Conservation (phyloP, 495 filamentous ascomycete genomes). For the Xylaria castorea region DNA sequence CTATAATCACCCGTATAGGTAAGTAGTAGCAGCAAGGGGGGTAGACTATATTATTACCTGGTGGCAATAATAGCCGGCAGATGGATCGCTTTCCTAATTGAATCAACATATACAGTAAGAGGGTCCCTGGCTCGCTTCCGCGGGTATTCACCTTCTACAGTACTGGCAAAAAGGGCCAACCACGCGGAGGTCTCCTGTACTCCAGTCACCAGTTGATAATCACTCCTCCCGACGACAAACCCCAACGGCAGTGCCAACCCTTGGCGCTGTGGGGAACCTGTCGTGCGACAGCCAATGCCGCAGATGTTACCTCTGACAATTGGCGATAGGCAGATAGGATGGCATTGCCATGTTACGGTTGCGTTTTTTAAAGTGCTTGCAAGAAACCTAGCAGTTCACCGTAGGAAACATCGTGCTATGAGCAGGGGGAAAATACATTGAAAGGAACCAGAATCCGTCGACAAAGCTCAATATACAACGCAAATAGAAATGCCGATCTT, state of each 20-base stretch:
- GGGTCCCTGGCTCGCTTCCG: slow-evolving; percentile 34
- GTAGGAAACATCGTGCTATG: not conserved
- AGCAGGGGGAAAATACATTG: too few species aligned
- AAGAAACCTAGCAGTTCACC: not conserved
- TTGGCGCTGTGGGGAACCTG: slow-evolving; percentile 29
- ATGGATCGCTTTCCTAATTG: slow-evolving; percentile 37
- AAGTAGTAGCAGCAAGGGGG: slow-evolving; percentile 23
- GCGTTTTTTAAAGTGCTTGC: not conserved
- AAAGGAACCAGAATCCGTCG: not conserved
- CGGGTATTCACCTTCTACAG: slow-evolving; percentile 37
- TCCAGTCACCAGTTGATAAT: slow-evolving; percentile 1
- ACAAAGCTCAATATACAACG: not conserved
- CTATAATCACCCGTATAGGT: slow-evolving; percentile 7
- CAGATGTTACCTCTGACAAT: not conserved
- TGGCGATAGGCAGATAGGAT: not conserved
- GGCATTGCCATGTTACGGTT: not conserved
- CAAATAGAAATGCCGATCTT: not conserved
- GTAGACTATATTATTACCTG: slow-evolving; percentile 24
- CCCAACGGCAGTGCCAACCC: slow-evolving; percentile 23
- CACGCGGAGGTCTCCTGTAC: not conserved
- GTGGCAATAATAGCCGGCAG: slow-evolving; percentile 33
- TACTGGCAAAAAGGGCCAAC: slow-evolving; percentile 33
- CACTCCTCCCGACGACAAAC: not conserved
- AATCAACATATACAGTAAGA: slow-evolving; percentile 31
- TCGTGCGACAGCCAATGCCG: slow-evolving; percentile 12